Evolutionary conservation across 2,329 filamentous ascomycete genomes (phyloP).

Genomic region (Paecilomyces formosus): DNA sequence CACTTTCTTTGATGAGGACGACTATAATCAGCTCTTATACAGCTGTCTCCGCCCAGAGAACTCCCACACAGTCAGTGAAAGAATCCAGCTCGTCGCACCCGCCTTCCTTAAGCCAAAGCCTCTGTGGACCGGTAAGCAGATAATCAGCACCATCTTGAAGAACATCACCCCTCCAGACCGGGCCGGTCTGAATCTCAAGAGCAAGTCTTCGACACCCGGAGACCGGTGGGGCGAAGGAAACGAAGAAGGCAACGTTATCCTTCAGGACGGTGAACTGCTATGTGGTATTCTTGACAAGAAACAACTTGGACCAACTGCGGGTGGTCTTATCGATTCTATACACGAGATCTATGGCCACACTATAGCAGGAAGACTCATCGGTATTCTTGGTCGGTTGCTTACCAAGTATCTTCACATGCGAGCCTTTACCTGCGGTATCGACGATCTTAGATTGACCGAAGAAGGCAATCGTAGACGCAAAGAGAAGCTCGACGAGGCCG

Average conservation of each 20-base stretch:
- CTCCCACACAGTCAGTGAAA: constrained; percentile 75
- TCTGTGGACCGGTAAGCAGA: constrained; percentile 93
- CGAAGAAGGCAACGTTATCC: constrained; percentile 74
- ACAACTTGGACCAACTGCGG: constrained; percentile 80
- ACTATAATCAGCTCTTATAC: constrained; percentile 94
- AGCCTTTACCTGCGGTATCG: constrained; percentile 94
- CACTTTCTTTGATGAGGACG: constrained; percentile 76
- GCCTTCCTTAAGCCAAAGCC: constrained; percentile 72
- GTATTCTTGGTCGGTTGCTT: constrained; percentile 78
- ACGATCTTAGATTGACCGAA: constrained; percentile 79
- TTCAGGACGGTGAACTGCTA: constrained; percentile 81
- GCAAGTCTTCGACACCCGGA: constrained; percentile 70
- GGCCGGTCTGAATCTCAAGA: constrained; percentile 69
- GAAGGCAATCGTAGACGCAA: constrained; percentile 67
- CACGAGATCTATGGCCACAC: constrained; percentile 90
- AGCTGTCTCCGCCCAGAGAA: constrained; percentile 82
- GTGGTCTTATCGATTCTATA: constrained; percentile 83
- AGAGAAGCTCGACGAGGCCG: constrained; percentile 60
- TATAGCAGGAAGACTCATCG: constrained; percentile 77
- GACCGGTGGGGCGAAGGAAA: constrained; percentile 64
- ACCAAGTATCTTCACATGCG: constrained; percentile 89
- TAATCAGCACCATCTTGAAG: constrained; percentile 85
- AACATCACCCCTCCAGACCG: constrained; percentile 78
- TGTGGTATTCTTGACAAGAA: constrained; percentile 92
- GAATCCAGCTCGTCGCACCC: constrained; percentile 73